Evolutionary conservation across 192 early-diverging fungal species (phyloP), one percentile per base, ranked within the genome.

Genomic region (Podila epicladia): DNA sequence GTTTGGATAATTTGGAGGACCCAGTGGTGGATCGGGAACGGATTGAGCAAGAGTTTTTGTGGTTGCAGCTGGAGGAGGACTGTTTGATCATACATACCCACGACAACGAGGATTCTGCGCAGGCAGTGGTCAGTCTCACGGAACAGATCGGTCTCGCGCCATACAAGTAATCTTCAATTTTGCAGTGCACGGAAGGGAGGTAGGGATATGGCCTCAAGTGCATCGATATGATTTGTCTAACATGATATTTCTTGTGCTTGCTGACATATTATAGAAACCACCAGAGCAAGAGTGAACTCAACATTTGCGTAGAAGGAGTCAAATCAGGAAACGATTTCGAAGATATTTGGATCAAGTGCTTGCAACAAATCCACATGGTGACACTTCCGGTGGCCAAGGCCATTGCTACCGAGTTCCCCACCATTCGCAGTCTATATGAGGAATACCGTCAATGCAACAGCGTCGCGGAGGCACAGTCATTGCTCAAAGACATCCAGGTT

Each of bases 321-420:
- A 71, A 55, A 37, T 67, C 72, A n/a, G 87, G 87, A 11, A 31
- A 3, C 0, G 75, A 82, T 38, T 26, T 70, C 1, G 51, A 58
- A 2, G 85, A 89, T 28, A 83, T 72, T 1, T 89, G 83, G 72
- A 55, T 55, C 12, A 75, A 74, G 58, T 83, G 78, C 73, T 69
- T 89, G 9, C 80, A 87, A 63, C 80, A 85, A 57, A 76, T 89
- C 6, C 83, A 84, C 38, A 68, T 80, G 67, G 73, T 84, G 32
- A 89, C 87, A 6, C 59, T 69, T 0, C 57, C 59, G 1, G 64
- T 82, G 3, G 85, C 87, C 2, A 82, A 72, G 17, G 71, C 74
- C 17, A 83, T 89, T 6, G 72, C 61, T 3, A n/a, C 62, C 13
- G 69, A 49, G 12, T 89, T 84, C 48, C 83, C 87, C 12, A 74